Evolutionary conservation across 2,329 filamentous ascomycete genomes (phyloP), one percentile per base, ranked within the genome.

Genomic region (Dactylellina sp.): DNA sequence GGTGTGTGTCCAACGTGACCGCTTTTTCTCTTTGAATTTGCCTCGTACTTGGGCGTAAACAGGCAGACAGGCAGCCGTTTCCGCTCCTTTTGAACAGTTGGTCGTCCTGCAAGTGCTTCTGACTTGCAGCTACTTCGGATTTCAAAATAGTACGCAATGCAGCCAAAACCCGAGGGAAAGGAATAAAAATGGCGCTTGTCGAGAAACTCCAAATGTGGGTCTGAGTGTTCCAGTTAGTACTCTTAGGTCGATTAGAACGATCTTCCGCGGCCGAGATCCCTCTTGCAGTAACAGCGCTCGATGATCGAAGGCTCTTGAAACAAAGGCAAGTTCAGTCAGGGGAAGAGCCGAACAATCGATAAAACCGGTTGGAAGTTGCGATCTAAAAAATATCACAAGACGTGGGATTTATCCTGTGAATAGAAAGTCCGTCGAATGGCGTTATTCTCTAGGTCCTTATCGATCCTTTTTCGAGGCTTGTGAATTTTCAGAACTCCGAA

Each of bases 61-160:
- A 53, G 49, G 49, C 49, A 53, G 70, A 74, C 70, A 74, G 70
- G 61, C 70, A 66, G 55, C 70, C 61, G 44, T 57, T 66, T 61
- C 55, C 61, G 70, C 42, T 55, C 16, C 20, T 24, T 55, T 49
- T 55, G 46, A 20, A 6, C 35, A 24, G 53, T 14, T 20, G 32
- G 32, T 25, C 18, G n/a, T 37, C 32, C 50, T 57, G 37, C 53
- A 57, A 32, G 39, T 32, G 14, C 32, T 44, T 57, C 53, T 57
- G 49, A 57, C 39, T 57, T 57, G 37, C 35, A 44, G 22, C 53
- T 42, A 46, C 37, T 40, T 14, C 9, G 12, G 9, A 40, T 40
- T 14, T 40, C 9, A 40, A 55, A 39, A 50, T 50, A 50, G 46
- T 16, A 50, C 46, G 46, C 22, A 11, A 11, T 28, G 35, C 18